Evolutionary conservation across 106 monocot genomes (phyloP), one percentile per base, ranked within the genome.

Genomic region (Xerophyta viscosa): DNA sequence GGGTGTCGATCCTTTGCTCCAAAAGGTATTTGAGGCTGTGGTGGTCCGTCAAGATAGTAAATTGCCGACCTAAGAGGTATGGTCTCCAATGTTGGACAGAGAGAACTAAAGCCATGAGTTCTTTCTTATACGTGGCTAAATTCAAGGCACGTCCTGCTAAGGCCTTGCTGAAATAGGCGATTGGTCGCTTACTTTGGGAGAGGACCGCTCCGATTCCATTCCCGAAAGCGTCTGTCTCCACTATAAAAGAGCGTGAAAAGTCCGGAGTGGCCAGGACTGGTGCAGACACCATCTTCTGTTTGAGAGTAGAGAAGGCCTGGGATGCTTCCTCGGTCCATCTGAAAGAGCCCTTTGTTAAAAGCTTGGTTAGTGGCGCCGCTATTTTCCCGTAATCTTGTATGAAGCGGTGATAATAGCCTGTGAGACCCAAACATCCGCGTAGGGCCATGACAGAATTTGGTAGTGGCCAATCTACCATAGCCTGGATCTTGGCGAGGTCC

Each of bases 101-200:
- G 4, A 3, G 20, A 0, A 37, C 31, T 12, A 55, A 0, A 9
- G 36, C 54, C 31, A 55, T 18, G 1, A 55, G 19, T 21, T 55
- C 54, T 0, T 55, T 55, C 8, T 37, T 33, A 4, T 55, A 37
- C 0, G 36, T 55, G 18, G 31, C 31, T 4, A 33, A 11, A 2
- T 5, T 3, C 6, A 31, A 17, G 21, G 29, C 36, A 20, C 20
- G 13, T 2, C 0, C 29, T 1, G 1, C 2, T 1, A 53, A 27
- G 1, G 29, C 29, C 8, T 53, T 13, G 22, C 54, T 55, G 36
- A 55, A 37, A 11, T 20, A 55, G 20, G 54, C 54, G 19, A 55
- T 36, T 17, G 8, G 3, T 19, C 31, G 6, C 10, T 31, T 20
- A 7, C 9, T 8, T 30, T 31, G 20, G 7, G 18, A 20, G n/a